Percentiles rank a stretch among this genome's conserved stretches.
phyloP scores from a whole-genome alignment of 768 basidiomycete genomes.

The Bullera alba region DNA sequence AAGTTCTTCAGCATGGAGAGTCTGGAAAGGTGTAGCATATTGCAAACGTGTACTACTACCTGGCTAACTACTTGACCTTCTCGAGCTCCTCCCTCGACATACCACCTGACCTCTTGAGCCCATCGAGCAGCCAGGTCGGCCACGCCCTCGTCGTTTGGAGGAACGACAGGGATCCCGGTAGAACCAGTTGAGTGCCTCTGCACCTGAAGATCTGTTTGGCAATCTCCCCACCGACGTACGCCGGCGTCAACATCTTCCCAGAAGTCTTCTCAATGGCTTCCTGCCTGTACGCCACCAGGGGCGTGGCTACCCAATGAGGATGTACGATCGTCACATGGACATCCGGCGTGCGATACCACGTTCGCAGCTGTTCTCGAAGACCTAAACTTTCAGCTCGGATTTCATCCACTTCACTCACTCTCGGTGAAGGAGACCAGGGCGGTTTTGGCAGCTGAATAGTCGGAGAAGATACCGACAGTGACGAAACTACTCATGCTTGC shows the following conservation, averaged over 20 bases:
- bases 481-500: too few relatives aligned
- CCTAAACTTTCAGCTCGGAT: too few relatives aligned
- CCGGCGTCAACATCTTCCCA: slow-evolving; percentile 1
- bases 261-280: neutral
- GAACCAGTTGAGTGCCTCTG: neutral
- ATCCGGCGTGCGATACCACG: too few relatives aligned
- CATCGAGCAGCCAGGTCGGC: neutral
- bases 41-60: too few relatives aligned
- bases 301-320: too few relatives aligned
- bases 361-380: slow-evolving; percentile 1
- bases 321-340: too few relatives aligned
- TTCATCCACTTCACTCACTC: neutral
- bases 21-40: too few relatives aligned
- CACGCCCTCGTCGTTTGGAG: slow-evolving; percentile 1
- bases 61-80: too few relatives aligned
- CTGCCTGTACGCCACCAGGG: neutral
- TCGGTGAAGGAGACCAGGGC: too few relatives aligned
- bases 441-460: too few relatives aligned
- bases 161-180: neutral
- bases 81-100: neutral
- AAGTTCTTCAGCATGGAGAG: too few relatives aligned
- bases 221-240: neutral
- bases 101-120: neutral
- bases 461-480: too few relatives aligned
- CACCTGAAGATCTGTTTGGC: neutral